These are phyloP conservation scores for Geotrichum australiense DNA, from an alignment of 1,139 yeast species.

Conservation along the genomic window DNA sequence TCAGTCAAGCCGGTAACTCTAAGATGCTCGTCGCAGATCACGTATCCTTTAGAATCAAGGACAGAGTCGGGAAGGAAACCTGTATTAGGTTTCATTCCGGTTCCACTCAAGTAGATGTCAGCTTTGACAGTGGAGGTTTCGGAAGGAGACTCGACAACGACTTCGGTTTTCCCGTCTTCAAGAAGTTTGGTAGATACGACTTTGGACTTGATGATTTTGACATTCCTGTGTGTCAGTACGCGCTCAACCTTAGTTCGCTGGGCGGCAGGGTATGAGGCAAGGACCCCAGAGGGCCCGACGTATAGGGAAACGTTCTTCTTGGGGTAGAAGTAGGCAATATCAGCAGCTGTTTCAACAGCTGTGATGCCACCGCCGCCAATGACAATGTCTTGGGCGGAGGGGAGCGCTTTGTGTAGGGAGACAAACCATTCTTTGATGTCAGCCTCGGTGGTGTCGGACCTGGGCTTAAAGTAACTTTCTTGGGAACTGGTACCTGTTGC, in stretches of 20 bases:
- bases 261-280: conserved; percentile 20
- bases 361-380: conserved; percentile 94
- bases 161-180: not conserved
- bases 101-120: conserved; percentile 22
- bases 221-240: conserved; percentile 22
- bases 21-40: conserved; percentile 22
- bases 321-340: conserved; percentile 29
- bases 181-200: conserved; percentile 15
- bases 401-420: conserved; percentile 63
- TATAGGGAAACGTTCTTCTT: conserved; percentile 24
- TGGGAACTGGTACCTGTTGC: conserved; percentile 70
- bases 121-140: conserved; percentile 16
- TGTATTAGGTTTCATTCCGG: conserved; percentile 26
- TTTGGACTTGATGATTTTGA: conserved; percentile 21
- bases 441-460: conserved; percentile 56
- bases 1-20: conserved; percentile 22
- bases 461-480: conserved; percentile 71
- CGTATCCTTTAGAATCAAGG: conserved; percentile 22
- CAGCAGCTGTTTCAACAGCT: conserved; percentile 87
- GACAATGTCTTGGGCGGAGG: conserved; percentile 64
- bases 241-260: conserved; percentile 15
- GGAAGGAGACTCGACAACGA: conserved; percentile 6
- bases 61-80: conserved; percentile 21
- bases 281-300: conserved; percentile 23
- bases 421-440: conserved; percentile 43